phyloP scores from a whole-genome alignment of 192 early-diverging fungal species.

The Podila epigama region DNA sequence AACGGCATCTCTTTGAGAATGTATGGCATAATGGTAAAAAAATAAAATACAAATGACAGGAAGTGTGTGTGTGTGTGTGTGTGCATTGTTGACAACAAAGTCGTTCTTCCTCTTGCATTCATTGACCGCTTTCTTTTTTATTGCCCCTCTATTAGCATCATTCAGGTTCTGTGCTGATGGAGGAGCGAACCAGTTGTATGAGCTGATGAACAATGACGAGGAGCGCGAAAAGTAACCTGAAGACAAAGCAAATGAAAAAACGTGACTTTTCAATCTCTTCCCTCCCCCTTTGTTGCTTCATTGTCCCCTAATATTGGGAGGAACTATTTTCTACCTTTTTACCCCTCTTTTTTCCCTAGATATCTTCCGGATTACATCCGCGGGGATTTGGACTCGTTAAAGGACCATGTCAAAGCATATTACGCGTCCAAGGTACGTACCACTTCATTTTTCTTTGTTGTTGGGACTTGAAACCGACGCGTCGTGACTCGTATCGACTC shows the following conservation, averaged over 20 bases:
- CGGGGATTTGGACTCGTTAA: constrained; percentile 89
- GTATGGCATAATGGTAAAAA: constrained; percentile 52
- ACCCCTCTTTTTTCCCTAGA: constrained; percentile 35
- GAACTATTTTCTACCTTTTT: constrained; percentile 1
- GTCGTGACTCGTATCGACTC: no score
- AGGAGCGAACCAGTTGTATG: constrained; percentile 87
- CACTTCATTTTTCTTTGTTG: no score
- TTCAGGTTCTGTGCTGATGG: constrained; percentile 85
- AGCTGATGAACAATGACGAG: constrained; percentile 58
- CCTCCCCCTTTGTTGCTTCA: no score
- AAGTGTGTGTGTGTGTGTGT: no score
- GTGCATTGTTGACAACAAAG: no score
- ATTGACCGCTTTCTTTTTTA: constrained; percentile 3
- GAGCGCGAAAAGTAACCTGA: constrained; percentile 51
- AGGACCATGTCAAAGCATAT: constrained; percentile 62
- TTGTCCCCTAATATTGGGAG: no score
- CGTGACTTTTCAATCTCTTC: no score
- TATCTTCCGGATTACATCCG: constrained; percentile 81
- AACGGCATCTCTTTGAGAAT: constrained; percentile 34
- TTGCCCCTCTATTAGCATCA: constrained; percentile 48
- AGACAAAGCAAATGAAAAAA: no score
- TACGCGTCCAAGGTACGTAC: constrained; percentile 65
- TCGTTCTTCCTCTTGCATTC: neutral
- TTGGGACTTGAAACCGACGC: no score
- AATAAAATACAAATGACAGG: neutral